Conservation (phyloP, 2,329 filamentous ascomycete genomes). For the Moelleriella libera region DNA sequence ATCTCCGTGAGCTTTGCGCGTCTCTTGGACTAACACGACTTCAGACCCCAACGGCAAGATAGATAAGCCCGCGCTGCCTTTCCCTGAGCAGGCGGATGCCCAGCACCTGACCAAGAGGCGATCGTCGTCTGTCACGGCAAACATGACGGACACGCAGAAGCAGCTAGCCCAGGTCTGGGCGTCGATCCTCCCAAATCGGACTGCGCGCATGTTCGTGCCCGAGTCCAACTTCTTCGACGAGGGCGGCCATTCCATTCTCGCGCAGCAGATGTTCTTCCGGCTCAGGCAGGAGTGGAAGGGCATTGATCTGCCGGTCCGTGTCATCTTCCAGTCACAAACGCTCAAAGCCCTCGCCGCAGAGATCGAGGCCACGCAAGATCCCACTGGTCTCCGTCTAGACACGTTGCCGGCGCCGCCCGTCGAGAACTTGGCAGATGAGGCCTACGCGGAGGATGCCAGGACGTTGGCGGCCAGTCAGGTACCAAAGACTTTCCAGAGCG, state of each 20-base stretch:
- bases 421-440: slow-evolving; percentile 18
- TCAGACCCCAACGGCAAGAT: slow-evolving; percentile 62
- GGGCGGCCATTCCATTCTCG: slow-evolving; percentile 36
- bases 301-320: no score
- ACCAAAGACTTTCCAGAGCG: no score
- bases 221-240: slow-evolving; percentile 22
- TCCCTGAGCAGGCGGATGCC: slow-evolving; percentile 47
- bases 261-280: slow-evolving; percentile 56
- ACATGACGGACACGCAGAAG: slow-evolving; percentile 47
- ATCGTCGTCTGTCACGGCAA: slow-evolving; percentile 16
- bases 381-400: slow-evolving; percentile 4
- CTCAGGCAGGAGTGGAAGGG: no score
- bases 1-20: no score
- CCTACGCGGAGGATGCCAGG: slow-evolving; percentile 37
- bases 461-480: slow-evolving; percentile 21
- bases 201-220: slow-evolving; percentile 25
- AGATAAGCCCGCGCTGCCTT: slow-evolving; percentile 64
- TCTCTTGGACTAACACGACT: no score
- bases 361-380: slow-evolving; percentile 14
- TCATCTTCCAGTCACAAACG: slow-evolving; percentile 15
- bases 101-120: slow-evolving; percentile 38
- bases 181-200: slow-evolving; percentile 41
- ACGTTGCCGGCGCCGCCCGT: no score
- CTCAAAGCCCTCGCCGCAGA: slow-evolving; percentile 15
- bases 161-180: slow-evolving; percentile 51